These are phyloP conservation scores for Leccinum pellstonianum DNA, from an alignment of 768 basidiomycete genomes.

Conservation along the genomic window DNA sequence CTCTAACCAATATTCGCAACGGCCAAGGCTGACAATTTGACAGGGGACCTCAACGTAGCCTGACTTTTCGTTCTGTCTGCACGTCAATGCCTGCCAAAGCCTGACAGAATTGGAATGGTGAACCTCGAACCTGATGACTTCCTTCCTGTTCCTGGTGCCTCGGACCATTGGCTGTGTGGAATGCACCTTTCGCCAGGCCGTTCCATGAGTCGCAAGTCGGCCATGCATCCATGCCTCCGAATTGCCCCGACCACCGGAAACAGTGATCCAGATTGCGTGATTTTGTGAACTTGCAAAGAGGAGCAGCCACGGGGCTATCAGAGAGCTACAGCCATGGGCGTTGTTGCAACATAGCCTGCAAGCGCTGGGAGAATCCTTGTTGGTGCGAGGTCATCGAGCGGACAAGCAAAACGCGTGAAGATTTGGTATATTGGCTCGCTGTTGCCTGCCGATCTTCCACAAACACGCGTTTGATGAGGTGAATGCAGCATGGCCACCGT, in stretches of 20 bases:
- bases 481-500: constrained; percentile 24
- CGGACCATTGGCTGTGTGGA: constrained; percentile 15
- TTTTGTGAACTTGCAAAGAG: neutral
- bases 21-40: neutral
- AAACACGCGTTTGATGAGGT: constrained; percentile 23
- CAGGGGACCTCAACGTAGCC: neutral
- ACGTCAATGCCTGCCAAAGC: neutral
- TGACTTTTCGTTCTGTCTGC: constrained; percentile 5
- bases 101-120: neutral
- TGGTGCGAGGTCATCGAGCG: neutral
- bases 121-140: neutral
- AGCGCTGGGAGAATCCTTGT: constrained; percentile 1
- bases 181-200: constrained; percentile 8
- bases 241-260: constrained; percentile 1
- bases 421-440: neutral
- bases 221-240: constrained; percentile 10
- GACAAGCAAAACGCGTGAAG: neutral
- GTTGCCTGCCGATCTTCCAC: constrained; percentile 9
- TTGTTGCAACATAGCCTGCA: neutral
- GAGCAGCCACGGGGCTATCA: neutral
- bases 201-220: constrained; percentile 10
- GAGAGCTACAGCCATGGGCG: neutral
- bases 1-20: neutral
- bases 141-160: constrained; percentile 26
- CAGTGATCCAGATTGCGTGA: neutral